These are phyloP conservation scores for Hirsutella thompsonii DNA, from an alignment of 2,329 filamentous ascomycete genomes.

Conservation along the genomic window DNA sequence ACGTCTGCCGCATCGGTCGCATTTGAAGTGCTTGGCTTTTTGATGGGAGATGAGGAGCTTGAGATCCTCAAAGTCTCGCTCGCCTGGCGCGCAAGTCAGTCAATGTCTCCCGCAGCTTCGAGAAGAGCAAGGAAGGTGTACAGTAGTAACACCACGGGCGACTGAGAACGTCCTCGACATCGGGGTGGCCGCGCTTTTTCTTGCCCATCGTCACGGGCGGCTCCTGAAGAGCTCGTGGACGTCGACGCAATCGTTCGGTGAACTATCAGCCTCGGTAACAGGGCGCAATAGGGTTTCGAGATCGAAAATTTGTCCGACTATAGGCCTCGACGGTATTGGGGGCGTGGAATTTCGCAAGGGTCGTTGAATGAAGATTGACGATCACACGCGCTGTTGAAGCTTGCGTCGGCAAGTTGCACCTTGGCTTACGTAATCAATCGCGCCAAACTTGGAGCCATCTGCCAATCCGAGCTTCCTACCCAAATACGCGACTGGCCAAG, in stretches of 20 bases:
- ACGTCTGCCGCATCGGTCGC: slow-evolving; percentile 75
- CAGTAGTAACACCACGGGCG: slow-evolving; percentile 99
- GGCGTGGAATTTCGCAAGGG: background rate
- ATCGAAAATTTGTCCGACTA: too few species aligned
- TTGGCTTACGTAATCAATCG: too few species aligned
- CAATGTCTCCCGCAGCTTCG: slow-evolving; percentile 3
- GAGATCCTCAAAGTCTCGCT: slow-evolving; percentile 93
- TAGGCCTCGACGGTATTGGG: slow-evolving; percentile 5
- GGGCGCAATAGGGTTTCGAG: too few species aligned
- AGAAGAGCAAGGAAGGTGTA: slow-evolving; percentile 15
- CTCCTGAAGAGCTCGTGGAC: too few species aligned
- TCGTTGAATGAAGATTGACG: too few species aligned
- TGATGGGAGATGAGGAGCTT: slow-evolving; percentile 96
- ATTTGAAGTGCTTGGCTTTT: slow-evolving; percentile 99
- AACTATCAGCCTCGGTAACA: too few species aligned
- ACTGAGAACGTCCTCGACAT: slow-evolving; percentile 75
- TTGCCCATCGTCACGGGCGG: slow-evolving; percentile 51
- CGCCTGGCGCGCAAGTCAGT: slow-evolving; percentile 32
- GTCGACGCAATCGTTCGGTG: too few species aligned
- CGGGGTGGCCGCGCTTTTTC: slow-evolving; percentile 77
- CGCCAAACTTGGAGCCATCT: too few species aligned
- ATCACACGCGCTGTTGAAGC: too few species aligned
- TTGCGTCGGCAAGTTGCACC: too few species aligned
- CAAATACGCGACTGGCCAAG: too few species aligned
- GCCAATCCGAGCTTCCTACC: too few species aligned